Percentiles rank a stretch among this genome's conserved stretches.
phyloP scores from a whole-genome alignment of 2,329 filamentous ascomycete species.

The Aspergillus pseudotamarii region DNA sequence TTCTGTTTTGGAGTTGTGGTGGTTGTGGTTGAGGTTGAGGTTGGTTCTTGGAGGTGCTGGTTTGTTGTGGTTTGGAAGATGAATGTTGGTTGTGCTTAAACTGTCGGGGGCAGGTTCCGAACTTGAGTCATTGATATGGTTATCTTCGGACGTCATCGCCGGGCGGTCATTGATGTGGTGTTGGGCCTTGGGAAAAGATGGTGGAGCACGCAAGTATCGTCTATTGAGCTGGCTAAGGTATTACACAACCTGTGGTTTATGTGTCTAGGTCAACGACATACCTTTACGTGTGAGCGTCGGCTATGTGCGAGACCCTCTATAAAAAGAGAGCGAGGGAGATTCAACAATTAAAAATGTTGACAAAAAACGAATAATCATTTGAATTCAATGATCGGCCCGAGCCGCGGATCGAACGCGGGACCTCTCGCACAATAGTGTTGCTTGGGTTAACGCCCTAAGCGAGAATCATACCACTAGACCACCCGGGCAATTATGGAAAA shows the following conservation, averaged over 20 bases:
- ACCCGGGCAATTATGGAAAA: neutral
- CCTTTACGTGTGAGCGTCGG: too few relatives aligned
- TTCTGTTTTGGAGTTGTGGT: neutral
- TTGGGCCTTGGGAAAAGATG: too few relatives aligned
- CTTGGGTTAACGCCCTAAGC: too few relatives aligned
- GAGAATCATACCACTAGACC: constrained; percentile 1
- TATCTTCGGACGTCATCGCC: neutral
- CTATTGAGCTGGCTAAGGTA: too few relatives aligned
- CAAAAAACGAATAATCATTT: neutral
- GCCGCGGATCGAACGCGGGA: neutral
- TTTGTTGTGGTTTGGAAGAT: neutral
- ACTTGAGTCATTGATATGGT: neutral
- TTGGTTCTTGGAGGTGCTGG: neutral
- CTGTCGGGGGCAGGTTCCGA: neutral
- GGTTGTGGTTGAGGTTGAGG: neutral
- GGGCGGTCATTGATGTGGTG: neutral
- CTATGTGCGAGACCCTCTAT: too few relatives aligned
- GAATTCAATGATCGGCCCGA: too few relatives aligned
- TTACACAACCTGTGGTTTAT: too few relatives aligned
- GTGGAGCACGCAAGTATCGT: neutral
- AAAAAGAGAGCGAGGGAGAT: too few relatives aligned
- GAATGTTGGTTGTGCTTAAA: neutral
- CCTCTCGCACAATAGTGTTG: neutral
- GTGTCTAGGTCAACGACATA: too few relatives aligned
- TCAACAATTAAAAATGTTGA: too few relatives aligned